Conservation (phyloP, 1,139 yeast species). For the Suhomyces chickasaworum region DNA sequence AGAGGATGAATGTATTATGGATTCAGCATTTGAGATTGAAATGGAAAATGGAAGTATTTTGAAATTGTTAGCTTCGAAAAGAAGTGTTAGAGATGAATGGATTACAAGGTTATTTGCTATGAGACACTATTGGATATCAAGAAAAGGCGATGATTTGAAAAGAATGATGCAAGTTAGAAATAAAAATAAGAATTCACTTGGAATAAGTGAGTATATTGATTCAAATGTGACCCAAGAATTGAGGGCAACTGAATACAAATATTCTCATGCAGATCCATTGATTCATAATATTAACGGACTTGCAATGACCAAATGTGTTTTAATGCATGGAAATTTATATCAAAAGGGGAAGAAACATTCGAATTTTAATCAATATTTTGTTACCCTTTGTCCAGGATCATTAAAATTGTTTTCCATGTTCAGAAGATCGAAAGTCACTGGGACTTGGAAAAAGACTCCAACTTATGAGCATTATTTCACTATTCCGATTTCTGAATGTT, state of each 20-base stretch:
- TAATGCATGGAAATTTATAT: conserved; percentile 64
- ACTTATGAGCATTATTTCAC: conserved; percentile 54
- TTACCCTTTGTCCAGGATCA: conserved; percentile 70
- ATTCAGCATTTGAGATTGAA: conserved; percentile 55
- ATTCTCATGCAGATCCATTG: conserved; percentile 55
- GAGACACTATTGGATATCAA: conserved; percentile 59
- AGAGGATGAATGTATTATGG: conserved; percentile 36
- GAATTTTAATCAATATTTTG: conserved; percentile 60
- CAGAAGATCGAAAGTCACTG: conserved; percentile 47
- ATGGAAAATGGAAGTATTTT: conserved; percentile 50
- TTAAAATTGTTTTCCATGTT: conserved; percentile 53
- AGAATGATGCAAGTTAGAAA: conserved; percentile 40
- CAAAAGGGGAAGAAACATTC: conserved; percentile 72
- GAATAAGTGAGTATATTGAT: conserved; percentile 60
- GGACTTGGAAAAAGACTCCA: conserved; percentile 46
- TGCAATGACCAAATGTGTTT: conserved; percentile 60
- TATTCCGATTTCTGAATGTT: conserved; percentile 66
- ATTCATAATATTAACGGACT: conserved; percentile 58
- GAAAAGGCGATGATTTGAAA: conserved; percentile 45
- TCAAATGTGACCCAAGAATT: conserved; percentile 53
- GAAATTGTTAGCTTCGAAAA: conserved; percentile 60
- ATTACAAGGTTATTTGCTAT: conserved; percentile 48
- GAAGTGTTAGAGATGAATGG: conserved; percentile 65
- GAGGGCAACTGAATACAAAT: conserved; percentile 55
- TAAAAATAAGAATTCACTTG: conserved; percentile 49